Evolutionary conservation across 2,329 filamentous ascomycete species (phyloP).

Genomic region (Lachnellula willkommii): DNA sequence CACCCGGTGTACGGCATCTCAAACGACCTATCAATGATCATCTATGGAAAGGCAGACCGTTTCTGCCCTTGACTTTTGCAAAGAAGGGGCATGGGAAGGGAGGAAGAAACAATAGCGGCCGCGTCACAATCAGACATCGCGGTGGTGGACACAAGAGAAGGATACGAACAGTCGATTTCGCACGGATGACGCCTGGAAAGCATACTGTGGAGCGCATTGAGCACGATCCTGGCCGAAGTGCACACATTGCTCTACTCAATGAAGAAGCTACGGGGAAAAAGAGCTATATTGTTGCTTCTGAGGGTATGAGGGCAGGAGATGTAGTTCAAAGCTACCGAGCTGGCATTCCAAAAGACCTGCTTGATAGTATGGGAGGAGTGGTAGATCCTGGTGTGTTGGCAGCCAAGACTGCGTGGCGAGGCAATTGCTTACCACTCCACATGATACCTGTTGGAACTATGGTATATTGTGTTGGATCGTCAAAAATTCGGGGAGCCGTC

Average conservation of each 20-base stretch:
- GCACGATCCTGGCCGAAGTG: conserved; percentile 88
- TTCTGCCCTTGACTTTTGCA: conserved; percentile 75
- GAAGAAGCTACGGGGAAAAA: conserved; percentile 68
- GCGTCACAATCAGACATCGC: conserved; percentile 82
- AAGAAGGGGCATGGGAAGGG: conserved; percentile 93
- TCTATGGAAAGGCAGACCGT: conserved; percentile 87
- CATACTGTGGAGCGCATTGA: conserved; percentile 92
- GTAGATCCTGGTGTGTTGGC: conserved; percentile 95
- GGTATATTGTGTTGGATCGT: conserved; percentile 82
- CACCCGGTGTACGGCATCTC: conserved; percentile 86
- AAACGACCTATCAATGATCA: conserved; percentile 92
- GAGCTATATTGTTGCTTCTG: conserved; percentile 91
- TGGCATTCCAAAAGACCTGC: conserved; percentile 80
- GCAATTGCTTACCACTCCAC: conserved; percentile 90
- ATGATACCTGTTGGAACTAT: conserved; percentile 95
- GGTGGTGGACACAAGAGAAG: conserved; percentile 89
- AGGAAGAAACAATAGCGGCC: conserved; percentile 81
- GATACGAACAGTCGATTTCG: conserved; percentile 88
- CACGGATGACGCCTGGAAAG: conserved; percentile 69
- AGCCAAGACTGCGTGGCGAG: conserved; percentile 86
- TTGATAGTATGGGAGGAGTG: conserved; percentile 86
- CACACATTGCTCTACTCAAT: conserved; percentile 84
- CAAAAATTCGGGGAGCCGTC: conserved; percentile 68
- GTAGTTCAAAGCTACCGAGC: conserved; percentile 85
- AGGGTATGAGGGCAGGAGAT: conserved; percentile 89